Percentiles rank a stretch among this genome's conserved stretches.
Evolutionary conservation across 805 yeast genomes (phyloP).

Genomic region (Starmerella apis): DNA sequence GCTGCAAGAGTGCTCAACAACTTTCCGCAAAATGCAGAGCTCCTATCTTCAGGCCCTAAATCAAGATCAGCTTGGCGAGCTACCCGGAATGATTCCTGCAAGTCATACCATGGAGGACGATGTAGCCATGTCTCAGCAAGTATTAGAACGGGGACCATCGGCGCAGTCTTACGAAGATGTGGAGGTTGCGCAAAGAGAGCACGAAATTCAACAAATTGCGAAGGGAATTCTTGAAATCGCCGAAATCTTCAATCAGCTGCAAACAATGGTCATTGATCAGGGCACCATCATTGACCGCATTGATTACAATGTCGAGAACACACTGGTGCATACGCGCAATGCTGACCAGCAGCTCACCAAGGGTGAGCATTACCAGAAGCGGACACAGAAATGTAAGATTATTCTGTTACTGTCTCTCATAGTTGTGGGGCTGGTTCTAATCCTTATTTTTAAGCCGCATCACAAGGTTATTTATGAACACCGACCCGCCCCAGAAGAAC

Average conservation of each 20-base stretch:
- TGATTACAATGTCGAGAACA: slow-evolving; percentile 77
- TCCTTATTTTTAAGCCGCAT: slow-evolving; percentile 50
- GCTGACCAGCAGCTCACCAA: slow-evolving; percentile 68
- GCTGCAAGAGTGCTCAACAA: slow-evolving; percentile 67
- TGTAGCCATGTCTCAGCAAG: slow-evolving; percentile 30
- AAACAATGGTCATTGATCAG: slow-evolving; percentile 83
- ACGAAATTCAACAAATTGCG: slow-evolving; percentile 82
- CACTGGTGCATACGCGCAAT: slow-evolving; percentile 61
- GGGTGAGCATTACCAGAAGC: slow-evolving; percentile 73
- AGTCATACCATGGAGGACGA: slow-evolving; percentile 29
- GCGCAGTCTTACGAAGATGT: slow-evolving; percentile 29
- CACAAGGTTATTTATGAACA: slow-evolving; percentile 16
- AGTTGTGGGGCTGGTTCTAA: slow-evolving; percentile 58
- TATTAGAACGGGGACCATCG: slow-evolving; percentile 29
- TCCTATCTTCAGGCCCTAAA: slow-evolving; percentile 74
- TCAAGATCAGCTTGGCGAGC: slow-evolving; percentile 23
- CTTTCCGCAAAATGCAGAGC: slow-evolving; percentile 78
- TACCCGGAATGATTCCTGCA: slow-evolving; percentile 21
- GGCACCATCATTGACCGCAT: slow-evolving; percentile 89
- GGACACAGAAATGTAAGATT: slow-evolving; percentile 83
- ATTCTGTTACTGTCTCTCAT: slow-evolving; percentile 62
- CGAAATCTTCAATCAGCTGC: slow-evolving; percentile 87
- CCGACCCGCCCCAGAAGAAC: slow-evolving; percentile 7
- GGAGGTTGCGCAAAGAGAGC: slow-evolving; percentile 60
- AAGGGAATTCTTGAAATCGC: slow-evolving; percentile 90